These are phyloP conservation scores for Monilinia fructicola DNA, from an alignment of 2,329 filamentous ascomycete genomes.

Conservation along the genomic window DNA sequence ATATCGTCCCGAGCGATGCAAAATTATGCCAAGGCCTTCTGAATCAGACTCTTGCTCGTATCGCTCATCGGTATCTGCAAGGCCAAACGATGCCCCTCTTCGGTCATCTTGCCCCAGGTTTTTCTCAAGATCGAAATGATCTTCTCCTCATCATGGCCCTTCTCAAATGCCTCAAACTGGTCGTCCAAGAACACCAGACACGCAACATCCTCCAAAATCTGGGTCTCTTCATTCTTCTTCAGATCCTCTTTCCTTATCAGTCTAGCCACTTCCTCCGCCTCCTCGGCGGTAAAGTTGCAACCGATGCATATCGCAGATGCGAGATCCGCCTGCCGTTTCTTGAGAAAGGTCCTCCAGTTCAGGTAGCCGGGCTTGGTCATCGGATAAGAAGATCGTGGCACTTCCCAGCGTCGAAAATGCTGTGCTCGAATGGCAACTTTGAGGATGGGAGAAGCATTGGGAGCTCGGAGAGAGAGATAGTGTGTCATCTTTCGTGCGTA, in stretches of 20 bases:
- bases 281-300: slow-evolving; percentile 44
- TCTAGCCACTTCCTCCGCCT: slow-evolving; percentile 62
- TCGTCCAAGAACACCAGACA: slow-evolving; percentile 87
- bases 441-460: slow-evolving; percentile 64
- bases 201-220: slow-evolving; percentile 80
- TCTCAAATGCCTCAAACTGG: slow-evolving; percentile 79
- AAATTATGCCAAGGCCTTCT: slow-evolving; percentile 56
- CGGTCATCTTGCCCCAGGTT: slow-evolving; percentile 76
- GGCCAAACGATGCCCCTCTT: slow-evolving; percentile 62
- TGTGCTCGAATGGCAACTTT: slow-evolving; percentile 79
- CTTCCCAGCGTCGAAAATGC: slow-evolving; percentile 81
- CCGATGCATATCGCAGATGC: slow-evolving; percentile 53
- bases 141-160: slow-evolving; percentile 75
- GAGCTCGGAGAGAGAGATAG: slow-evolving; percentile 63
- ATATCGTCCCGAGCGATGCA: slow-evolving; percentile 12
- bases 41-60: slow-evolving; percentile 59
- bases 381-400: slow-evolving; percentile 71
- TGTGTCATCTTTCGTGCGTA: slow-evolving; percentile 78
- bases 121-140: slow-evolving; percentile 68
- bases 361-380: slow-evolving; percentile 75
- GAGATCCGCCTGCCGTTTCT: slow-evolving; percentile 68
- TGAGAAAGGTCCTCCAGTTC: slow-evolving; percentile 72
- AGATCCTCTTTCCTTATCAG: slow-evolving; percentile 79
- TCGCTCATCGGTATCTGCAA: slow-evolving; percentile 64
- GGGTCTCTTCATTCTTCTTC: slow-evolving; percentile 62